Conservation (phyloP, 2,329 filamentous ascomycete species). For the Xenoacremonium recifei region DNA sequence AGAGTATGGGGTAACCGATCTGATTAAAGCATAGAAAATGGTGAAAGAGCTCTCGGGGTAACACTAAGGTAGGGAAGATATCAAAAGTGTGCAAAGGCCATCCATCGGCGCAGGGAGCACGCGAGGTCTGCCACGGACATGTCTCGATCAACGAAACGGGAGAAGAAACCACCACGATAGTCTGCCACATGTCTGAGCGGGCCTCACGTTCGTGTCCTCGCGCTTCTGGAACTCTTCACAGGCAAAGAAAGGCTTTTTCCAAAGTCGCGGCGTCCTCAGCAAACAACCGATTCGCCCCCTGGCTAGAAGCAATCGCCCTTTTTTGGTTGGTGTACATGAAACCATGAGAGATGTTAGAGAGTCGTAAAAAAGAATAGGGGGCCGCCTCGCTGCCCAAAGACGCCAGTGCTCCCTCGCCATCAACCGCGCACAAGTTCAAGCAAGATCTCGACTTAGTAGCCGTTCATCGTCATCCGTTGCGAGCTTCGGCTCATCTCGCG, state of each 20-base stretch:
- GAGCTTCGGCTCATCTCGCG: conserved; percentile 95
- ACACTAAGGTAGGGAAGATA: conserved; percentile 38
- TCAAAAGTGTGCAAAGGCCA: conserved; percentile 30
- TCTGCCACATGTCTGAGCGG: no score
- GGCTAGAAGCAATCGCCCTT: conserved; percentile 23
- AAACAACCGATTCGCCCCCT: conserved; percentile 16
- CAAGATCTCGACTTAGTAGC: conserved; percentile 65
- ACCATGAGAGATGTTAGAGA: conserved; percentile 29
- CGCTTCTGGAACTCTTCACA: no score
- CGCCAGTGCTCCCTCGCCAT: conserved; percentile 33
- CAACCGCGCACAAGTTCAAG: conserved; percentile 29
- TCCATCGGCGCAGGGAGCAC: conserved; percentile 9
- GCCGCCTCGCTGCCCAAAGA: conserved; percentile 30
- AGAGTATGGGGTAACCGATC: conserved; percentile 32
- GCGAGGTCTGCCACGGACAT: conserved; percentile 3
- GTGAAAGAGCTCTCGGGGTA: conserved; percentile 34
- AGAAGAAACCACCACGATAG: no score
- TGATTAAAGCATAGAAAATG: conserved; percentile 40
- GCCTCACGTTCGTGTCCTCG: no score
- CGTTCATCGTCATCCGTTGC: conserved; percentile 98
- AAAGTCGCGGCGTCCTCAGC: conserved; percentile 13
- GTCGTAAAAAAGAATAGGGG: conserved; percentile 30
- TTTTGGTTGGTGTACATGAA: conserved; percentile 29
- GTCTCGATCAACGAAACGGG: no score
- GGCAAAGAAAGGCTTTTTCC: conserved; percentile 17